Conservation (phyloP, 139 green algal species). For the Chlamydomonas schloesseri region DNA sequence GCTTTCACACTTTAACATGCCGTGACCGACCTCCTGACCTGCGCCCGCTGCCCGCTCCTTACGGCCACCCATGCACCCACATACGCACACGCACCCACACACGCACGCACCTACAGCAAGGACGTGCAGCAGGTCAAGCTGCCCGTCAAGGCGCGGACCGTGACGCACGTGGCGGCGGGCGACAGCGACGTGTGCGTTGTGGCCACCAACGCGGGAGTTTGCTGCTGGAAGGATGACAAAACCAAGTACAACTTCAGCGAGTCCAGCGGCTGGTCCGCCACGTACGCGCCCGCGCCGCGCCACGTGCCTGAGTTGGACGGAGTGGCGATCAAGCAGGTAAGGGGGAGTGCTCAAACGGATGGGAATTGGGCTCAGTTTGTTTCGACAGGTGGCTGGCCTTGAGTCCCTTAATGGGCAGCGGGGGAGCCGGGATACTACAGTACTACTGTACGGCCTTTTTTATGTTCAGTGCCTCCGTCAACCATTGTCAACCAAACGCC, state of each 20-base stretch:
- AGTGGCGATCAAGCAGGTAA: not conserved
- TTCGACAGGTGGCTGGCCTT: no score
- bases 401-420: no score
- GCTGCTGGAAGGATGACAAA: not conserved
- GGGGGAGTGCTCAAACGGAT: not conserved
- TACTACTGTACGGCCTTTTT: no score
- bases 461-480: no score
- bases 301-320: not conserved
- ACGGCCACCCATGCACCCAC: no score
- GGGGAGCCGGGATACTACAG: not conserved
- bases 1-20: no score
- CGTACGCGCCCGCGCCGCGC: not conserved
- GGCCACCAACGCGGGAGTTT: not conserved
- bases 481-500: no score
- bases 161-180: not conserved
- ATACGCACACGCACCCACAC: no score
- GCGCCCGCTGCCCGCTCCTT: no score
- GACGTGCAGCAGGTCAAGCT: not conserved
- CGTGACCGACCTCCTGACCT: no score
- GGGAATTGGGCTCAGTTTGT: not conserved
- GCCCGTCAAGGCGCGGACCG: not conserved
- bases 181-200: not conserved
- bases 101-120: not conserved
- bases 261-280: not conserved
- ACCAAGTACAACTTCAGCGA: not conserved